Conservation (phyloP, 129 eudicot species). For the Oenanthe sinensis region DNA sequence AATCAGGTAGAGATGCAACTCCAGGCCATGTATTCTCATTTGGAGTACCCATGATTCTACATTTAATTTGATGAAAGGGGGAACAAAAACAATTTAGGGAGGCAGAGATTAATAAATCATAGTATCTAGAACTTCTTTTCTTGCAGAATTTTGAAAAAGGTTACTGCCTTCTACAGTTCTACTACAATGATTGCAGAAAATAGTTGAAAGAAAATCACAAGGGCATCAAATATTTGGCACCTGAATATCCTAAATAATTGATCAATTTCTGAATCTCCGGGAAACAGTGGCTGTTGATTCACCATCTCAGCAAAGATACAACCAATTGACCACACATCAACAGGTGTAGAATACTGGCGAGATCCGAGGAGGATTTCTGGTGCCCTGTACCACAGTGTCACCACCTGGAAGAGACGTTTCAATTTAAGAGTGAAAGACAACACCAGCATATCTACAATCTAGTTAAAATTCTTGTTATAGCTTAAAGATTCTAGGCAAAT, state of each 20-base stretch:
- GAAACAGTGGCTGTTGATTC: slow-evolving; percentile 76
- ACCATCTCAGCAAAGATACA: slow-evolving; percentile 99
- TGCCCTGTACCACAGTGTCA: slow-evolving; percentile 95
- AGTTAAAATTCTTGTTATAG: background rate
- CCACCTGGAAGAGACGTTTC: slow-evolving; percentile 48
- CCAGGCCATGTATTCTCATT: slow-evolving; percentile 96
- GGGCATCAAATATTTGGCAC: slow-evolving; percentile 19
- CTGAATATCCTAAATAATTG: slow-evolving; percentile 84
- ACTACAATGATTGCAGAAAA: background rate
- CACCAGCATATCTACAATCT: background rate
- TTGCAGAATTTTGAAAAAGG: background rate
- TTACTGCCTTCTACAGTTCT: background rate
- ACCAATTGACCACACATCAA: slow-evolving; percentile 96
- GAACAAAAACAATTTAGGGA: background rate
- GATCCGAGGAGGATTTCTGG: slow-evolving; percentile 94
- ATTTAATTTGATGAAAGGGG: background rate
- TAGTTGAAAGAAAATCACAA: background rate
- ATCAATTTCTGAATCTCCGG: slow-evolving; percentile 94
- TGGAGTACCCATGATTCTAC: slow-evolving; percentile 86
- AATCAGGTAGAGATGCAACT: slow-evolving; percentile 84
- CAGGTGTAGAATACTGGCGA: slow-evolving; percentile 89
- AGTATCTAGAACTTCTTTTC: background rate
- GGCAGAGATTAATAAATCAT: background rate
- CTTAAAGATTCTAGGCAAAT: background rate
- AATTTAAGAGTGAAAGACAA: background rate